Percentiles rank a stretch among this genome's conserved stretches.
Conservation (phyloP, 2,329 filamentous ascomycete genomes). For the Xylaria multiplex region DNA sequence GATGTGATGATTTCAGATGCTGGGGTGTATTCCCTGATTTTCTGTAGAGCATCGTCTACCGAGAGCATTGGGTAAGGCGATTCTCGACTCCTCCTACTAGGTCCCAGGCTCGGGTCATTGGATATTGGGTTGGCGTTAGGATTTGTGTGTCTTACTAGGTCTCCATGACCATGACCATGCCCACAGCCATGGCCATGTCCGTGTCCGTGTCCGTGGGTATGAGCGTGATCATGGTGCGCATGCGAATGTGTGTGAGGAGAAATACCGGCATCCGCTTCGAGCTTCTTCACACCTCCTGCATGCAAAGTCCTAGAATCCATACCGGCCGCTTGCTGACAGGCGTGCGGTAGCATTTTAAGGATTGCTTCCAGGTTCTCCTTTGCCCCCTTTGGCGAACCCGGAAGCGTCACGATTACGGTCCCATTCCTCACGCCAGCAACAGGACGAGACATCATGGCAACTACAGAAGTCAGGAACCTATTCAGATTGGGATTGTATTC, state of each 20-base stretch:
- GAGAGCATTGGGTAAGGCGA: constrained; percentile 94
- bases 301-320: constrained; percentile 83
- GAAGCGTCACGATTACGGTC: constrained; percentile 86
- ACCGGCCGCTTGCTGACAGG: constrained; percentile 89
- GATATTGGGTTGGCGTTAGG: constrained; percentile 67
- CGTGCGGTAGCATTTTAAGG: constrained; percentile 90
- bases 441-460: constrained; percentile 96
- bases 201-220: constrained; percentile 62
- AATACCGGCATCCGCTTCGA: constrained; percentile 85
- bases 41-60: constrained; percentile 79
- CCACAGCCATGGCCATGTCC: constrained; percentile 62
- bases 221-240: constrained; percentile 56
- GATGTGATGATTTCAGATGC: constrained; percentile 64
- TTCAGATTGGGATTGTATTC: not conserved
- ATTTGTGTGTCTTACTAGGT: constrained; percentile 77
- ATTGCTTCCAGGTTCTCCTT: constrained; percentile 91
- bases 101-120: constrained; percentile 69
- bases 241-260: constrained; percentile 44
- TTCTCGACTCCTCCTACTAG: constrained; percentile 78
- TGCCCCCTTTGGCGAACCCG: constrained; percentile 94
- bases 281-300: constrained; percentile 79
- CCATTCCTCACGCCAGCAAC: constrained; percentile 87
- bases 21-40: constrained; percentile 80
- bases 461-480: constrained; percentile 55
- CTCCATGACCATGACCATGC: constrained; percentile 70